Evolutionary conservation across 345 rosid genomes (phyloP).

Genomic region (Arabis alpina): DNA sequence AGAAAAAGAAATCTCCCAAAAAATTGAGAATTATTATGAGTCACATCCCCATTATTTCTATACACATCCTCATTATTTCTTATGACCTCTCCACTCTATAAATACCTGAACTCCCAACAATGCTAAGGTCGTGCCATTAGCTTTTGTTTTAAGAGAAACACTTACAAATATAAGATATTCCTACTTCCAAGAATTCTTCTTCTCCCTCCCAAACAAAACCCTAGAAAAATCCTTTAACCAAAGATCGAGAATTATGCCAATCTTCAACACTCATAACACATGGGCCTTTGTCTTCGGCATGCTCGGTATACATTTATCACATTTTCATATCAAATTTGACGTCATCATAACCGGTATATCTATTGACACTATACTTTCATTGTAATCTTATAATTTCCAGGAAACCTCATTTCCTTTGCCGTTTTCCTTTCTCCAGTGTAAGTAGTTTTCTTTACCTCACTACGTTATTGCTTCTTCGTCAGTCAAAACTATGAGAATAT

Average conservation of each 20-base stretch:
- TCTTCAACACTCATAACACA: conserved; percentile 42
- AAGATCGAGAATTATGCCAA: conserved; percentile 36
- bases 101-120: conserved; percentile 23
- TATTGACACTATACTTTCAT: conserved; percentile 6
- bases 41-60: too few species aligned
- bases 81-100: conserved; percentile 31
- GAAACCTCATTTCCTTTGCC: conserved; percentile 65
- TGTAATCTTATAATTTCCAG: conserved; percentile 41
- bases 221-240: background rate
- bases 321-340: background rate
- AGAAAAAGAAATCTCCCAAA: background rate
- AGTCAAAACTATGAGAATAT: background rate
- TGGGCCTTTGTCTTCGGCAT: conserved; percentile 48
- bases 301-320: conserved; percentile 36
- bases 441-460: conserved; percentile 41
- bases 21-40: background rate
- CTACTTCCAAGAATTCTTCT: conserved; percentile 26
- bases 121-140: conserved; percentile 44
- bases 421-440: conserved; percentile 77
- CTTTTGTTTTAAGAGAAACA: conserved; percentile 35
- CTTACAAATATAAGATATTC: conserved; percentile 21
- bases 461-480: conserved; percentile 22
- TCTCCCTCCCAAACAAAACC: conserved; percentile 11
- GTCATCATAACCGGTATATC: conserved; percentile 15
- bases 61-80: conserved; percentile 15